These are phyloP conservation scores for Phytophthora pisi DNA, from an alignment of 352 stramenopile species.

Conservation along the genomic window DNA sequence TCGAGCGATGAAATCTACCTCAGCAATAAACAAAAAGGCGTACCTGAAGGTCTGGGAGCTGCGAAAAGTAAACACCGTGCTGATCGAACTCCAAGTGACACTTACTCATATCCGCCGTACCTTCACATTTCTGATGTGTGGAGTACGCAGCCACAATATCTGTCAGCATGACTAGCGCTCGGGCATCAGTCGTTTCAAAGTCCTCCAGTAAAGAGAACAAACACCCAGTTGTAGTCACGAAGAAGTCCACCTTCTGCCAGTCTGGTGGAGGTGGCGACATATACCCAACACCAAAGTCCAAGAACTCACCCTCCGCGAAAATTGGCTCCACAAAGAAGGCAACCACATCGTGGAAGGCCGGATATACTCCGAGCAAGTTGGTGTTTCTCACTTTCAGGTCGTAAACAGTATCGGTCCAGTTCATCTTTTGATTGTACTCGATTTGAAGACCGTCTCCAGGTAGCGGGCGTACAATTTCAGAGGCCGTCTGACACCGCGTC, in stretches of 20 bases:
- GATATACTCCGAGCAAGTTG: constrained; percentile 79
- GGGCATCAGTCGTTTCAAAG: constrained; percentile 68
- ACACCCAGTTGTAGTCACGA: constrained; percentile 66
- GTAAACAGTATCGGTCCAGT: constrained; percentile 79
- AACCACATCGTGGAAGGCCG: constrained; percentile 63
- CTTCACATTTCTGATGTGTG: constrained; percentile 61
- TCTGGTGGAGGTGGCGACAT: constrained; percentile 65
- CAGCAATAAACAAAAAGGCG: neutral
- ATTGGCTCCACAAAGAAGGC: constrained; percentile 75
- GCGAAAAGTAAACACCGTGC: constrained; percentile 84
- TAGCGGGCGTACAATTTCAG: constrained; percentile 75
- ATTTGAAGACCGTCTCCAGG: constrained; percentile 76
- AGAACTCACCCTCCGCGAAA: constrained; percentile 44
- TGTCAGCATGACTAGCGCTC: constrained; percentile 78
- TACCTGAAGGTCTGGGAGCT: constrained; percentile 85
- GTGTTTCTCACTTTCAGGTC: constrained; percentile 77
- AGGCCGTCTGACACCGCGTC: constrained; percentile 50
- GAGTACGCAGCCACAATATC: constrained; percentile 71
- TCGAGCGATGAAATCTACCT: neutral
- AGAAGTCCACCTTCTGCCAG: constrained; percentile 86
- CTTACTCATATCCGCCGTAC: constrained; percentile 71
- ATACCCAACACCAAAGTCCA: constrained; percentile 70
- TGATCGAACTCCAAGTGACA: constrained; percentile 84
- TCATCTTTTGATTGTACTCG: constrained; percentile 78
- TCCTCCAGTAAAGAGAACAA: constrained; percentile 86